Conservation (phyloP, 2,329 filamentous ascomycete genomes). For the Juglanconis oblonga region DNA sequence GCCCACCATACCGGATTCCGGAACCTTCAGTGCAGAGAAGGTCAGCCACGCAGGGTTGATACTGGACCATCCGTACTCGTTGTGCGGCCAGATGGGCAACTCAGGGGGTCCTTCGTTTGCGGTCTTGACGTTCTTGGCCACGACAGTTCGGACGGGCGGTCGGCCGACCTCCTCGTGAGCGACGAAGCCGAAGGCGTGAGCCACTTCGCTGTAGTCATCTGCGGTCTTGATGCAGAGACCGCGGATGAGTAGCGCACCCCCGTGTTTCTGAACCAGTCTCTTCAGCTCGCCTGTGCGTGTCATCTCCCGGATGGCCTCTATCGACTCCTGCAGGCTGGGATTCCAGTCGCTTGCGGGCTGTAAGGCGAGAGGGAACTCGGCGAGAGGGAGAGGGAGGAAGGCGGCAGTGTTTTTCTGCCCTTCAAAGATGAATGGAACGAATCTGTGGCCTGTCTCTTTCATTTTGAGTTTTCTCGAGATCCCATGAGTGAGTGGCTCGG, state of each 20-base stretch:
- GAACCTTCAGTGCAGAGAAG: conserved; percentile 26
- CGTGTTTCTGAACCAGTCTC: conserved; percentile 26
- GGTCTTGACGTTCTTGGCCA: conserved; percentile 34
- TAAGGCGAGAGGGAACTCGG: conserved; percentile 6
- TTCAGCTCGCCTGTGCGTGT: conserved; percentile 26
- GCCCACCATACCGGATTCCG: conserved; percentile 20
- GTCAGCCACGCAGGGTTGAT: conserved; percentile 35
- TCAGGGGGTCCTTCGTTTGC: conserved; percentile 35
- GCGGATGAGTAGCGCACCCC: conserved; percentile 32
- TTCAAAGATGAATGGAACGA: not conserved
- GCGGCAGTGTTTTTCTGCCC: not conserved
- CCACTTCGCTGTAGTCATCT: conserved; percentile 32
- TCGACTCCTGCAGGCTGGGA: conserved; percentile 18
- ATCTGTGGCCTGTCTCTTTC: not conserved
- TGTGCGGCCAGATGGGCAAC: conserved; percentile 37
- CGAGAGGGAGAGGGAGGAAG: not conserved
- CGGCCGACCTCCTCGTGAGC: conserved; percentile 33
- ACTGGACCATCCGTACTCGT: conserved; percentile 36
- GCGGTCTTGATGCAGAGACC: conserved; percentile 30
- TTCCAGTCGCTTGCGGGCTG: not conserved
- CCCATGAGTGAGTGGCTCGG: not conserved
- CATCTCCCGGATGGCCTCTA: conserved; percentile 19
- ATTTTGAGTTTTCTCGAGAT: not conserved
- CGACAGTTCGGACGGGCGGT: conserved; percentile 29
- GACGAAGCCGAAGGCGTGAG: conserved; percentile 33